Percentiles rank a stretch among this genome's conserved stretches.
Conservation (phyloP, 768 basidiomycete genomes). For the Obba rivulosa region DNA sequence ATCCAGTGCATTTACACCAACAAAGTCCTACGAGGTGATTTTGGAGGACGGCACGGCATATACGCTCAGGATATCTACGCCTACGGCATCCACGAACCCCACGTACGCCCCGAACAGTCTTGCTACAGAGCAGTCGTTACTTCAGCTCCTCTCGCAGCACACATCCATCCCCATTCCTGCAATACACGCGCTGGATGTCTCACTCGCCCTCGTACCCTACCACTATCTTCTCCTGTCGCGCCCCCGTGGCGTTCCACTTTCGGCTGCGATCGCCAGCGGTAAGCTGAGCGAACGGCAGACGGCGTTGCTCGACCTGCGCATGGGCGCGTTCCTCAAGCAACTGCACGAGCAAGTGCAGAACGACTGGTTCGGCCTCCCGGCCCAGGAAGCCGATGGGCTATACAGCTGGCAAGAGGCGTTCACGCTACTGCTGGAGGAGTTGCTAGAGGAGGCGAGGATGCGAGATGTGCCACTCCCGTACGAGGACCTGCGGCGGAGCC, state of each 20-base stretch:
- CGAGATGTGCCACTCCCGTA: slow-evolving; percentile 18
- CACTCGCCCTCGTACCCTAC: slow-evolving; percentile 40
- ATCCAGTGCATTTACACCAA: slow-evolving; percentile 15
- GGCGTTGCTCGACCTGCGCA: slow-evolving; percentile 48
- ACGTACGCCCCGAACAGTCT: slow-evolving; percentile 20
- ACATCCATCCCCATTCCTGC: slow-evolving; percentile 46
- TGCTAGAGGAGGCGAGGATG: slow-evolving; percentile 41
- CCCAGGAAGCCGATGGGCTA: slow-evolving; percentile 24
- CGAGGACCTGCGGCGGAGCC: slow-evolving; percentile 31
- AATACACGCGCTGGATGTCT: slow-evolving; percentile 42
- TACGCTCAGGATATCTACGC: slow-evolving; percentile 13
- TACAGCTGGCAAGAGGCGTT: slow-evolving; percentile 80
- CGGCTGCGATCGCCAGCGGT: slow-evolving; percentile 30
- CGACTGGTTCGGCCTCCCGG: slow-evolving; percentile 66
- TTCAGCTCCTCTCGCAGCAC: slow-evolving; percentile 11
- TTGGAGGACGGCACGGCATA: slow-evolving; percentile 15
- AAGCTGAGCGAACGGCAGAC: slow-evolving; percentile 32
- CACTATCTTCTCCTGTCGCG: slow-evolving; percentile 46
- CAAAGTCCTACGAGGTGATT: slow-evolving; percentile 22
- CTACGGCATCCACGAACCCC: not conserved
- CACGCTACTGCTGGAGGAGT: slow-evolving; percentile 49
- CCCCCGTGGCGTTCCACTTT: slow-evolving; percentile 32
- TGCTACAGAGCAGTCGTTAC: slow-evolving; percentile 17
- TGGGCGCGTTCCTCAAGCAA: slow-evolving; percentile 56
- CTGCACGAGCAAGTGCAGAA: slow-evolving; percentile 66